phyloP scores from a whole-genome alignment of 2,329 filamentous ascomycete genomes.

The Meredithiella fracta region DNA sequence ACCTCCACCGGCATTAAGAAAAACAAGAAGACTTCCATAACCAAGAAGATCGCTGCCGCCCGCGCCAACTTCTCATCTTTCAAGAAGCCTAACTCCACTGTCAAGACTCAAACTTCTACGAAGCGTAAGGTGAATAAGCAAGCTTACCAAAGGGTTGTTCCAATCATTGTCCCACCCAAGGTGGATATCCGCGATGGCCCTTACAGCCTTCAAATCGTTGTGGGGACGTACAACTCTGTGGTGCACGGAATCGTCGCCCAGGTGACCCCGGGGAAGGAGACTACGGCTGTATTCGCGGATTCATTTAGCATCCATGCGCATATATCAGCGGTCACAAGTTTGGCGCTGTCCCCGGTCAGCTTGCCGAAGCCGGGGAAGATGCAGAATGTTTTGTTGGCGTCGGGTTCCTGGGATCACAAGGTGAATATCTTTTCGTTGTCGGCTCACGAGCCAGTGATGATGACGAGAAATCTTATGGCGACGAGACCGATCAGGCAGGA shows the following conservation, averaged over 20 bases:
- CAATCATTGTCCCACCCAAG: not conserved
- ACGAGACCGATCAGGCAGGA: constrained; percentile 68
- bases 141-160: not conserved
- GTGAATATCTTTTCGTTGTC: constrained; percentile 91
- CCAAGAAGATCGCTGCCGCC: constrained; percentile 19
- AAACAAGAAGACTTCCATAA: no score
- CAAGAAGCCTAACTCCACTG: not conserved
- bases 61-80: not conserved
- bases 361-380: constrained; percentile 40
- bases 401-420: constrained; percentile 80
- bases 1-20: constrained; percentile 18
- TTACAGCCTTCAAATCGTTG: constrained; percentile 69
- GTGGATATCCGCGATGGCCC: constrained; percentile 15
- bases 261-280: constrained; percentile 25
- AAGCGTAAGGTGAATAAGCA: constrained; percentile 15
- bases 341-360: constrained; percentile 68
- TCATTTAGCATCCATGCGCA: constrained; percentile 95
- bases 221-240: constrained; percentile 85
- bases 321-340: constrained; percentile 70
- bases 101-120: not conserved
- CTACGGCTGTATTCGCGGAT: constrained; percentile 56
- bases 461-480: constrained; percentile 26
- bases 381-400: constrained; percentile 81
- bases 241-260: constrained; percentile 80
- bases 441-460: constrained; percentile 40